Base-by-base conservation (phyloP, 2,329 filamentous ascomycete species). In the Lizonia empirigonia region DNA sequence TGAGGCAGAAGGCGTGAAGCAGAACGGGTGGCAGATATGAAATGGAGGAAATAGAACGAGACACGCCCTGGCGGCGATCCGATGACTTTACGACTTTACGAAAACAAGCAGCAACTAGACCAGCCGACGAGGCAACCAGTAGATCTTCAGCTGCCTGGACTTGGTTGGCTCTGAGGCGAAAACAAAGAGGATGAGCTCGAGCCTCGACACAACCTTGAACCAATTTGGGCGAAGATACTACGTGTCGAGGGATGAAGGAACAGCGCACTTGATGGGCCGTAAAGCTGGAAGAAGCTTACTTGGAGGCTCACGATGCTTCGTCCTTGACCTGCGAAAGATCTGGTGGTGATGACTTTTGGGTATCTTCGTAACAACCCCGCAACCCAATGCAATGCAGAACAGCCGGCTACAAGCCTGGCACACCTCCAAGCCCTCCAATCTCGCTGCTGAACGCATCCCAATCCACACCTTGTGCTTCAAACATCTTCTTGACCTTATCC, bases 361-460 rank as follows among this genome's bases (percentile, higher is more conserved):
- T 52, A 52, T 47, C 49, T 34, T 41, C 22, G 23, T 47, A 47
- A 38, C 37, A 39, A 35, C 38, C 22, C 37, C 42, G 49, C 42
- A 37, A 51, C 29, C 30, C 30, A 51, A 52, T 38, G 44, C 49
- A 47, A 45, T 38, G 33, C 38, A 52, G 46, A 13, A 16, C 26
- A 23, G 15, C 33, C 27, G 16, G 26, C 49, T 55, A 60, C 52
- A 70, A 62, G 9, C 81, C 80, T 42, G 80, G 77, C 73, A 85
- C 75, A 2, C 80, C 81, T 49, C 82, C 76, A 64, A 85, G 74
- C 1, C 85, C 85, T 13, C 84, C 85, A 46, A 88, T 83, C 23
- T 90, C 85, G 57, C 83, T 82, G 83, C 90, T 90, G 46, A 96
- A 84, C 50, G 82, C 77, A 55, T 93, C 90, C 74, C 96, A 96